Conservation (phyloP, 805 yeast species). For the Saccharomycopsis capsularis region DNA sequence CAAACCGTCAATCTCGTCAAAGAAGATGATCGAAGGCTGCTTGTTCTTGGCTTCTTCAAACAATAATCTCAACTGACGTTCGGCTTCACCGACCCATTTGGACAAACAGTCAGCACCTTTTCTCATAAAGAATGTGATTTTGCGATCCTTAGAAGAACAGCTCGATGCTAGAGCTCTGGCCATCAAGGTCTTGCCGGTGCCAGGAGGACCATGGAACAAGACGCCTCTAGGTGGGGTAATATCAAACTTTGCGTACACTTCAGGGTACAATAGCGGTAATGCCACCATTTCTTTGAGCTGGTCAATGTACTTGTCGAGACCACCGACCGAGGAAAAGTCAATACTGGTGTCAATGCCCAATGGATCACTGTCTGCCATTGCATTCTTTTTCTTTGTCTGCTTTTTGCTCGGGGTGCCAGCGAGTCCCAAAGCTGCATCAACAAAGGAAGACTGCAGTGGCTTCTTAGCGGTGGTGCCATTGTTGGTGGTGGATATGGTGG, state of each 20-base stretch:
- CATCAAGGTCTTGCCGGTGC: constrained; percentile 97
- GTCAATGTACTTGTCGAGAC: constrained; percentile 81
- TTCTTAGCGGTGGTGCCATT: constrained; percentile 8
- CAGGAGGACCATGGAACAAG: constrained; percentile 97
- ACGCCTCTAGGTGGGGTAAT: constrained; percentile 98
- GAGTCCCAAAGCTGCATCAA: constrained; percentile 27
- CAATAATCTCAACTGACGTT: constrained; percentile 79
- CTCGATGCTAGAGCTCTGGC: constrained; percentile 96
- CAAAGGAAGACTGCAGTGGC: constrained; percentile 17
- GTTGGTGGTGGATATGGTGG: constrained; percentile 3
- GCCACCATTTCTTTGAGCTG: constrained; percentile 97
- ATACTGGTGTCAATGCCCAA: constrained; percentile 82
- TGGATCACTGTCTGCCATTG: constrained; percentile 85
- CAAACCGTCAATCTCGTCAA: constrained; percentile 96
- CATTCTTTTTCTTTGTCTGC: constrained; percentile 42
- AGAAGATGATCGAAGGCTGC: constrained; percentile 93
- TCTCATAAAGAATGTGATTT: constrained; percentile 94
- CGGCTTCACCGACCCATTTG: constrained; percentile 99
- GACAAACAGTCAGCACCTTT: constrained; percentile 97
- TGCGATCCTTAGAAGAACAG: constrained; percentile 75
- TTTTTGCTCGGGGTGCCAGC: constrained; percentile 29
- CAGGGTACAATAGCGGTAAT: constrained; percentile 87
- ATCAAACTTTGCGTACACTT: constrained; percentile 78
- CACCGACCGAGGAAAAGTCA: constrained; percentile 83
- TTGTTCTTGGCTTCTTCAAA: constrained; percentile 95